Conservation (phyloP, 148 eudicot species). For the Silene conica region DNA sequence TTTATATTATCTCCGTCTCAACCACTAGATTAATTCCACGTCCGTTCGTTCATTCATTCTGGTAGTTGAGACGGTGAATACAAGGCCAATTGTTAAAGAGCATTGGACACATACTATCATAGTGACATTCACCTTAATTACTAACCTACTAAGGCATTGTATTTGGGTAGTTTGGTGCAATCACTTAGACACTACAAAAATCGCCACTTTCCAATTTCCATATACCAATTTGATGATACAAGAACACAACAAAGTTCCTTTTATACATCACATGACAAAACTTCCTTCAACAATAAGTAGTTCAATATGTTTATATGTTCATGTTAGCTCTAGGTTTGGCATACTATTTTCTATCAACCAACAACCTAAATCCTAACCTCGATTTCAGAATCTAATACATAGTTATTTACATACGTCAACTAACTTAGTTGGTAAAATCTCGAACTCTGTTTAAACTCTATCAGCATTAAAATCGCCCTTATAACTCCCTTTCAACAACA, state of each 20-base stretch:
- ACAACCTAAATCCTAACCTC: neutral
- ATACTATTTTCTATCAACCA: slow-evolving; percentile 1
- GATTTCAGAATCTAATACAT: neutral
- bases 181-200: neutral
- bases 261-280: neutral
- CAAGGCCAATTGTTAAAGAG: neutral
- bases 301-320: neutral
- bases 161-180: slow-evolving; percentile 8
- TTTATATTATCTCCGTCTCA: too few species aligned
- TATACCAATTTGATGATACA: neutral
- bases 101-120: neutral
- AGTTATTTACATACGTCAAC: too few species aligned
- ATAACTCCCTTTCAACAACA: too few species aligned
- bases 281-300: neutral
- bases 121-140: neutral
- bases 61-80: neutral
- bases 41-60: too few species aligned
- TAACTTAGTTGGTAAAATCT: too few species aligned
- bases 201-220: neutral
- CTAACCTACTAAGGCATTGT: neutral
- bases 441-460: too few species aligned
- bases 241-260: neutral
- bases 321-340: neutral
- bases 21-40: too few species aligned
- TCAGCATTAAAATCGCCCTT: too few species aligned